Evolutionary conservation across 1,139 yeast genomes (phyloP).

Genomic region (Zygoascus sp.): DNA sequence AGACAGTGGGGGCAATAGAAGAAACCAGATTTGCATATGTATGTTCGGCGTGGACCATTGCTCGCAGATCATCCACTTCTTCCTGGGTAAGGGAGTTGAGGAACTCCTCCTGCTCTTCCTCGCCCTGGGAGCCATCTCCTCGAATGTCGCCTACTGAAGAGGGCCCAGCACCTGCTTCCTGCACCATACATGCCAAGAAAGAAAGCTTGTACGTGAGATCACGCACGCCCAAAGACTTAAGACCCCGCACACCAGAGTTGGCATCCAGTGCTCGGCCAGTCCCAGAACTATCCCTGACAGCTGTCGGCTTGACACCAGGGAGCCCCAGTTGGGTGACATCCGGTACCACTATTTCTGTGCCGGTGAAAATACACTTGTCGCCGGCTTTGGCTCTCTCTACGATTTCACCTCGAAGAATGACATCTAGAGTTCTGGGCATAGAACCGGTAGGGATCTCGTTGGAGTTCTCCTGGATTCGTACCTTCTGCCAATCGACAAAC

Average conservation of each 20-base stretch:
- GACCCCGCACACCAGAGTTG: constrained; percentile 79
- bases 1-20: constrained; percentile 94
- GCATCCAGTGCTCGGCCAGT: constrained; percentile 61
- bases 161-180: constrained; percentile 36
- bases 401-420: constrained; percentile 85
- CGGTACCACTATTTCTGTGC: constrained; percentile 93
- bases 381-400: constrained; percentile 98
- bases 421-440: constrained; percentile 97
- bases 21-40: constrained; percentile 80
- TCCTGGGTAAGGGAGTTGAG: constrained; percentile 74
- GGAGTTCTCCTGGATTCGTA: constrained; percentile 91
- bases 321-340: constrained; percentile 93
- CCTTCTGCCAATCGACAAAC: constrained; percentile 96
- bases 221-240: constrained; percentile 84
- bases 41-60: constrained; percentile 87
- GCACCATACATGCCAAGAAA: constrained; percentile 85
- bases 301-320: constrained; percentile 90
- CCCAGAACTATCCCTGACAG: constrained; percentile 61
- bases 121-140: constrained; percentile 41
- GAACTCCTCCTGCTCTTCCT: constrained; percentile 67
- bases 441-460: constrained; percentile 97
- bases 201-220: constrained; percentile 91
- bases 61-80: constrained; percentile 79
- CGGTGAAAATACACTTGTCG: constrained; percentile 91
- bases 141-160: constrained; percentile 41